A percentile compares a stretch with the other conserved stretches of the same genome.
These are phyloP conservation scores for Candida cerambycidarum DNA, from an alignment of 805 yeast genomes.

Conservation along the genomic window DNA sequence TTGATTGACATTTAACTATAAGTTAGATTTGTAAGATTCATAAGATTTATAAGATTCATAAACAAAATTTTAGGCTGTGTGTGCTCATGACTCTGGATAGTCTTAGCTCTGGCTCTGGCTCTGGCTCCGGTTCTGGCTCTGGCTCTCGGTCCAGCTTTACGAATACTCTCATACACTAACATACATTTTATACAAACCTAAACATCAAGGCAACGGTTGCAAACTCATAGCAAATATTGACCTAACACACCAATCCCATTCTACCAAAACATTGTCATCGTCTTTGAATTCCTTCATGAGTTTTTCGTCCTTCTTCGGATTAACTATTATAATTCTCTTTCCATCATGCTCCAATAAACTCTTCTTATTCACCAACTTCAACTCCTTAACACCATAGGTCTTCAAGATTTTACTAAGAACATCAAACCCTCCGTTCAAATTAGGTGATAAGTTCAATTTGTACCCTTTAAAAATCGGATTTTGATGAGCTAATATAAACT, in stretches of 20 bases:
- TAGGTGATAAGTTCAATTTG: conserved; percentile 55
- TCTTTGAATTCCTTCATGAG: conserved; percentile 23
- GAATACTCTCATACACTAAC: background rate
- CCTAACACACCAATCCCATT: conserved; percentile 66
- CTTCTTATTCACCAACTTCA: conserved; percentile 15
- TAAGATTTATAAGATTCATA: no score
- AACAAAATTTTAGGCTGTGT: no score
- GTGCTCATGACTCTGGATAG: no score
- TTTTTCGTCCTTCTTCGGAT: conserved; percentile 38
- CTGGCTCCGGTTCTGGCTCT: no score
- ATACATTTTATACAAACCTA: background rate
- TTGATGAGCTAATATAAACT: conserved; percentile 16
- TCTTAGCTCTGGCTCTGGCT: no score
- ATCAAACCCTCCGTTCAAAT: conserved; percentile 59
- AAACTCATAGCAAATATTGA: conserved; percentile 51
- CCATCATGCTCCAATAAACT: conserved; percentile 26
- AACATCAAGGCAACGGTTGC: conserved; percentile 21
- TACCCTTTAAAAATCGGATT: conserved; percentile 45
- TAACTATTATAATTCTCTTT: conserved; percentile 20
- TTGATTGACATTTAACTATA: conserved; percentile 41
- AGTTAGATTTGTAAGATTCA: background rate
- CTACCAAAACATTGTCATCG: conserved; percentile 34
- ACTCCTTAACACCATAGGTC: conserved; percentile 54
- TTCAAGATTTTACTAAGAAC: conserved; percentile 55
- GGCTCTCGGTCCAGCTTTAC: no score